Evolutionary conservation across 83 land plant genomes (phyloP).

Genomic region (Larix sibirica): DNA sequence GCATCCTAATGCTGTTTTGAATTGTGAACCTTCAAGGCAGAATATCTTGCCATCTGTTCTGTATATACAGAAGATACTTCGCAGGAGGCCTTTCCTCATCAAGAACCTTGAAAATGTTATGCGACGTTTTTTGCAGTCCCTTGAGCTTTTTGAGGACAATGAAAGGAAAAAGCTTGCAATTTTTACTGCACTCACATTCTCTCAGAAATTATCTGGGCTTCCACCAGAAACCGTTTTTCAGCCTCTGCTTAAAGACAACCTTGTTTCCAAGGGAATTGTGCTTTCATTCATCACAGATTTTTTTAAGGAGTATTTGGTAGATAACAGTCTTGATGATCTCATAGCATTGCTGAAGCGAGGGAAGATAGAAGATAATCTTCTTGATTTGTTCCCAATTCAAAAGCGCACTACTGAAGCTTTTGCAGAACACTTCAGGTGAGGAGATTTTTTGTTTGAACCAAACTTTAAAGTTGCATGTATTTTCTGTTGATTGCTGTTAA

Average conservation of each 20-base stretch:
- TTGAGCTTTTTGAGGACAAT: conserved; percentile 91
- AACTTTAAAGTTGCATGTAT: not conserved
- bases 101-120: conserved; percentile 98
- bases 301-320: conserved; percentile 89
- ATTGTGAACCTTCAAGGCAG: conserved; percentile 82
- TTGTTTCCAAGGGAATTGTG: conserved; percentile 92
- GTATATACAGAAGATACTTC: conserved; percentile 86
- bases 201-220: conserved; percentile 96
- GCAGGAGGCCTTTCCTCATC: conserved; percentile 91
- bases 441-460: not conserved
- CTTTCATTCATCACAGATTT: conserved; percentile 87
- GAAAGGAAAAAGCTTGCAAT: conserved; percentile 94
- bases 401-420: conserved; percentile 83
- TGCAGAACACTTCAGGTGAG: conserved; percentile 91
- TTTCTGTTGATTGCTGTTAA: not conserved
- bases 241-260: conserved; percentile 90
- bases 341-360: conserved; percentile 89
- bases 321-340: conserved; percentile 92
- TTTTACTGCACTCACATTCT: conserved; percentile 92
- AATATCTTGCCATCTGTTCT: conserved; percentile 87
- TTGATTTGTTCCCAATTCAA: conserved; percentile 86
- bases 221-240: conserved; percentile 97
- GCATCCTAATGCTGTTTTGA: conserved; percentile 84
- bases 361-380: conserved; percentile 94
- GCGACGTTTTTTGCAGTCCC: conserved; percentile 88